A percentile compares a stretch with the other conserved stretches of the same genome.
Evolutionary conservation across 1,139 yeast genomes (phyloP).

Genomic region (Groenewaldozyma auringiensis): DNA sequence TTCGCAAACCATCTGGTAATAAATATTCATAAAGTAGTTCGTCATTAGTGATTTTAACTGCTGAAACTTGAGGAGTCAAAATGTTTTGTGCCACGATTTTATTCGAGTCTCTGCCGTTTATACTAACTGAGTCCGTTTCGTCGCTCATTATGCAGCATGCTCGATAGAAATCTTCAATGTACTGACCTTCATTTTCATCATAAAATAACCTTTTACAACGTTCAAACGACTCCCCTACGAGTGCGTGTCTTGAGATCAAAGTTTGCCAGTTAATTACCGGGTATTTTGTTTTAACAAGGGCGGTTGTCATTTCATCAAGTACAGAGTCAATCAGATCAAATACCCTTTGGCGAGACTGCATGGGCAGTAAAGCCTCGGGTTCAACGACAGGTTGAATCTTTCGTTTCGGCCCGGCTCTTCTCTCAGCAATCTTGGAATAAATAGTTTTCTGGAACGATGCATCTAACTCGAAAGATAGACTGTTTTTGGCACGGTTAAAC

Average conservation of each 20-base stretch:
- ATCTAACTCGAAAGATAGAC: slow-evolving; percentile 18
- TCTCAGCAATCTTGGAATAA: slow-evolving; percentile 13
- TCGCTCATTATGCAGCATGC: neutral
- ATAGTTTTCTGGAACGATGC: slow-evolving; percentile 18
- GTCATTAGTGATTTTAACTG: neutral
- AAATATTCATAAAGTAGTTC: neutral
- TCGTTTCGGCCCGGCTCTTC: slow-evolving; percentile 4
- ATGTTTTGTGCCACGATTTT: neutral
- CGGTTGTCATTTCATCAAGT: slow-evolving; percentile 9
- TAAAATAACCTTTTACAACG: slow-evolving; percentile 19
- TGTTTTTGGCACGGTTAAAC: slow-evolving; percentile 11
- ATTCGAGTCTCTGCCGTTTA: neutral
- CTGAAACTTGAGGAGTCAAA: neutral
- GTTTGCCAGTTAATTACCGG: slow-evolving; percentile 14
- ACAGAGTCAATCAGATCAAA: slow-evolving; percentile 12
- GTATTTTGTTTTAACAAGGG: slow-evolving; percentile 4
- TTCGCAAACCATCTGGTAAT: neutral
- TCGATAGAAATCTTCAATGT: neutral
- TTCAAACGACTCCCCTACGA: slow-evolving; percentile 14
- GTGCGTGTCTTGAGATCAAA: slow-evolving; percentile 12
- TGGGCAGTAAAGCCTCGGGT: slow-evolving; percentile 17
- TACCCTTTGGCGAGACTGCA: slow-evolving; percentile 13
- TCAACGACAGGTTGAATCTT: slow-evolving; percentile 14
- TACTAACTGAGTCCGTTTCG: neutral
- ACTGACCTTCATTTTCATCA: slow-evolving; percentile 4